Evolutionary conservation across 495 filamentous ascomycete species (phyloP).

Genomic region (Annulohypoxylon maeteangense): DNA sequence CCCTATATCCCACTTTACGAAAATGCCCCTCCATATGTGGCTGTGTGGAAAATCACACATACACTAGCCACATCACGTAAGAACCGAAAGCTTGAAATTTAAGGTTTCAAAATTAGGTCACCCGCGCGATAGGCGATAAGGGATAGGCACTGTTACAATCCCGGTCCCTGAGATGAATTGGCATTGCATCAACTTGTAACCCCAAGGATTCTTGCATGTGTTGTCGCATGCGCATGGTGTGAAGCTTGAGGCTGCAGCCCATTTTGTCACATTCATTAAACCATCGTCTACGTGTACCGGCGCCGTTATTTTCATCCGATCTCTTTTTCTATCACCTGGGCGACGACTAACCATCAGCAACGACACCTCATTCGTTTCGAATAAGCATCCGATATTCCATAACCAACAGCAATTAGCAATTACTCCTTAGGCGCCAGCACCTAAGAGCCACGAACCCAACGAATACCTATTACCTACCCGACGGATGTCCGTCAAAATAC

Average conservation of each 20-base stretch:
- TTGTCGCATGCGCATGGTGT: slow-evolving; percentile 1
- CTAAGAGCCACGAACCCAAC: not conserved
- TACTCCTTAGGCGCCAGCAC: not conserved
- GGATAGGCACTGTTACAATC: slow-evolving; percentile 22
- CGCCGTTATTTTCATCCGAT: not conserved
- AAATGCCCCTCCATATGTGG: slow-evolving; percentile 22
- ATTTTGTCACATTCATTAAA: slow-evolving; percentile 8
- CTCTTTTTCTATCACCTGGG: not conserved
- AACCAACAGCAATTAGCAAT: not conserved
- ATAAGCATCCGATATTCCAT: not conserved
- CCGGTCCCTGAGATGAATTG: slow-evolving; percentile 27
- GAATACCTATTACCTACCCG: not conserved
- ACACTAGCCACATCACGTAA: slow-evolving; percentile 4
- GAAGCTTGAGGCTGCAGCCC: not conserved
- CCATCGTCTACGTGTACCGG: slow-evolving; percentile 7
- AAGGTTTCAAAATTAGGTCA: not conserved
- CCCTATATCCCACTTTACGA: slow-evolving; percentile 23
- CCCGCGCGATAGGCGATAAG: slow-evolving; percentile 22
- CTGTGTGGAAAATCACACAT: no score
- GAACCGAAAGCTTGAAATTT: not conserved
- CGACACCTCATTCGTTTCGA: slow-evolving; percentile 12
- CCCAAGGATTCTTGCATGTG: slow-evolving; percentile 4
- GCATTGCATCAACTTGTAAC: slow-evolving; percentile 22
- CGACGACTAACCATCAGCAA: not conserved
- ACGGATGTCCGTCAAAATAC: not conserved